Evolutionary conservation across 257 asterid species (phyloP).

Genomic region (Verbena officinalis): DNA sequence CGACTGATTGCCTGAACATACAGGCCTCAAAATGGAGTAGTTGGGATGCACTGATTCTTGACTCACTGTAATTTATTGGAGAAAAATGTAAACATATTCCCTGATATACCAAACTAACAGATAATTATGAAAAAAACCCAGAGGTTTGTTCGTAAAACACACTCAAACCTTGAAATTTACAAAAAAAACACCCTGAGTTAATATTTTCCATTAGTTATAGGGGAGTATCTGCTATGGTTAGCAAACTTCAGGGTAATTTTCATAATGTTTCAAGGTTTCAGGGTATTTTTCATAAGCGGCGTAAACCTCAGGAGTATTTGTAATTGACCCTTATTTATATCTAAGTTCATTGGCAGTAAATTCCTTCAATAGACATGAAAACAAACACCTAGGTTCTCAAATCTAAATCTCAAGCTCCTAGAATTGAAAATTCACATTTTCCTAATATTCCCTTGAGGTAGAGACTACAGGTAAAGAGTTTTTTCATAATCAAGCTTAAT

Average conservation of each 20-base stretch:
- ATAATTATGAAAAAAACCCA: no score
- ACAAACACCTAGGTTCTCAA: neutral
- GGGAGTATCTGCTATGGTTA: no score
- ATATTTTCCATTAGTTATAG: no score
- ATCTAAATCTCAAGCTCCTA: slow-evolving; percentile 9
- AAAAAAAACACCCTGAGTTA: no score
- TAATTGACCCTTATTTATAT: no score
- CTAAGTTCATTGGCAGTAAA: neutral
- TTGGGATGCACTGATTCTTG: slow-evolving; percentile 28
- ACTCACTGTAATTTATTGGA: slow-evolving; percentile 34
- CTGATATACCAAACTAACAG: slow-evolving; percentile 10
- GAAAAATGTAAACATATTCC: neutral
- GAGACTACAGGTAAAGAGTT: neutral
- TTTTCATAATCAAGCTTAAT: neutral
- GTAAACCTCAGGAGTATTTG: no score
- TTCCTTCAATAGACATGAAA: slow-evolving; percentile 4
- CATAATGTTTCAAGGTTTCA: no score
- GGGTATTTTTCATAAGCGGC: no score
- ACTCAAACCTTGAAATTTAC: no score
- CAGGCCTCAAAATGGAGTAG: slow-evolving; percentile 28
- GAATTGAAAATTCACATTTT: neutral
- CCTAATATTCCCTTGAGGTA: neutral
- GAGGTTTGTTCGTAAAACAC: no score
- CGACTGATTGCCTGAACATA: slow-evolving; percentile 77
- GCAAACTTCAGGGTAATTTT: no score